Evolutionary conservation across 2,329 filamentous ascomycete genomes (phyloP).

Genomic region (Balansia obtecta): DNA sequence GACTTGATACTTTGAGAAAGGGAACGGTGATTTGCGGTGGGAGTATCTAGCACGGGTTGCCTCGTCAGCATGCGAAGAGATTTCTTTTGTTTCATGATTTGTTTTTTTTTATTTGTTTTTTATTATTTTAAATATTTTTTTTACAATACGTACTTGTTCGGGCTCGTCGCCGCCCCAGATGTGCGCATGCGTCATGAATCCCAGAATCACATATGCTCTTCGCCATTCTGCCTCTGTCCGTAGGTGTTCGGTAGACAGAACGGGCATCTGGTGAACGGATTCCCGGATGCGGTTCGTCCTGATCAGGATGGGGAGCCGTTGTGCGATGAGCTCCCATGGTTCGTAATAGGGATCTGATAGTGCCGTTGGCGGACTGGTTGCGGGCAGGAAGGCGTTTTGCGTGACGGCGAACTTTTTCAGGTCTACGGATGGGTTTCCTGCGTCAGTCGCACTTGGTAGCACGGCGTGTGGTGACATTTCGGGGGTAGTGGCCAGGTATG

Average conservation of each 20-base stretch:
- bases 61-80: no score
- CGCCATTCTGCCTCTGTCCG: conserved; percentile 60
- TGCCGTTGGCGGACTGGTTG: conserved; percentile 49
- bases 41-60: conserved; percentile 32
- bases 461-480: conserved; percentile 32
- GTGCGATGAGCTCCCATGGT: conserved; percentile 63
- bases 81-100: no score
- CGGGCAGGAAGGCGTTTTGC: conserved; percentile 65
- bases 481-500: background rate
- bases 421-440: conserved; percentile 13
- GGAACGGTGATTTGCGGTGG: conserved; percentile 70
- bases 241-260: conserved; percentile 55
- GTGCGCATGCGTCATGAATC: conserved; percentile 73
- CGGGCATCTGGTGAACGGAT: conserved; percentile 51
- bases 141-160: conserved; percentile 44
- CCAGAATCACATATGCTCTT: conserved; percentile 66
- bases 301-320: conserved; percentile 55
- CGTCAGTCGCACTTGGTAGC: conserved; percentile 8
- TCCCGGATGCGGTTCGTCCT: conserved; percentile 50
- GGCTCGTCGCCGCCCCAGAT: conserved; percentile 77
- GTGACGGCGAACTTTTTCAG: conserved; percentile 26
- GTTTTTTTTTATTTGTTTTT: no score
- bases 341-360: conserved; percentile 63
- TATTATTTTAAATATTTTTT: no score
- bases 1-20: conserved; percentile 56